phyloP scores from a whole-genome alignment of 352 stramenopile genomes.

The Saprolegnia parasitica region DNA sequence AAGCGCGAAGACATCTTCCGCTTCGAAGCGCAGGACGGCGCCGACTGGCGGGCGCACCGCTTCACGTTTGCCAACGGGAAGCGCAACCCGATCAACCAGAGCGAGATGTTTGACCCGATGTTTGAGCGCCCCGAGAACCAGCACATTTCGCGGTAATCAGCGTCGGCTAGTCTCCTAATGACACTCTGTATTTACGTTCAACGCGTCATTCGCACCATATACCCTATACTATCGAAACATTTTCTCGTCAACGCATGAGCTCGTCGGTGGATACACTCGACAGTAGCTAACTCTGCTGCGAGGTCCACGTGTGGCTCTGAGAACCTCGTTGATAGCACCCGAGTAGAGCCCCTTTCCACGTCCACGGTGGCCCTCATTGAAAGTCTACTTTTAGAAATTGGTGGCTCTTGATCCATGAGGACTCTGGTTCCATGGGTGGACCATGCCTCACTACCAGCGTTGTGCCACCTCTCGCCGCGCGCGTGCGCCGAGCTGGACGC shows the following conservation, averaged over 20 bases:
- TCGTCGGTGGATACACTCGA: too few species aligned
- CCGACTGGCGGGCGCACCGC: constrained; percentile 18
- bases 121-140: constrained; percentile 17
- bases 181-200: background rate
- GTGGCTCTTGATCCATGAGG: too few species aligned
- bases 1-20: constrained; percentile 17
- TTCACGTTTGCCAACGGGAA: constrained; percentile 26
- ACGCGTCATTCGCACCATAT: background rate
- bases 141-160: constrained; percentile 1
- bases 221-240: background rate
- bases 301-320: too few species aligned
- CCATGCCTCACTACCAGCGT: background rate
- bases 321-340: too few species aligned
- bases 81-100: constrained; percentile 27
- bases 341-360: too few species aligned
- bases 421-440: too few species aligned
- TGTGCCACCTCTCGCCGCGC: background rate
- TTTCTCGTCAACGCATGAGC: too few species aligned
- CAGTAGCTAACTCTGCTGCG: too few species aligned
- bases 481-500: constrained; percentile 34
- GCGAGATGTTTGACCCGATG: constrained; percentile 15
- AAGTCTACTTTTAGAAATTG: too few species aligned
- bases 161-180: background rate
- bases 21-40: constrained; percentile 9
- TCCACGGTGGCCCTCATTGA: too few species aligned